Conservation (phyloP, 768 basidiomycete genomes). For the Mycena crocata region DNA sequence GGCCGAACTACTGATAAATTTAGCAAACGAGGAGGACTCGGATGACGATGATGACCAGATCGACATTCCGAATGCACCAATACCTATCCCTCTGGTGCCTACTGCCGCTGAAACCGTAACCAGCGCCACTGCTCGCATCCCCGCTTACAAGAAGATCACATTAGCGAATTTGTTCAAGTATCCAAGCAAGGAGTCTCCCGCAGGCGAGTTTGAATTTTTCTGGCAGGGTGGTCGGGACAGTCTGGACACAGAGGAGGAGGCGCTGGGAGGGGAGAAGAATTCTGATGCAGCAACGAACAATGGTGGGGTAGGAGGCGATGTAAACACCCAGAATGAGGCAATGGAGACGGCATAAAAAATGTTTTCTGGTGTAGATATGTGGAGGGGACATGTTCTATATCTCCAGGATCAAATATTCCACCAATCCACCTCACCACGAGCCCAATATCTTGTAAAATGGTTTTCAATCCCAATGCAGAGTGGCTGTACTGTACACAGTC, state of each 20-base stretch:
- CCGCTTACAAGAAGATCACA: slow-evolving; percentile 7
- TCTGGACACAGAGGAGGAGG: neutral
- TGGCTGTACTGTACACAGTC: neutral
- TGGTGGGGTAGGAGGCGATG: neutral
- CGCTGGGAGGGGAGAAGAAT: neutral
- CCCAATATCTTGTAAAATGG: neutral
- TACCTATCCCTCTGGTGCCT: neutral
- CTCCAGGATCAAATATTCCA: no score
- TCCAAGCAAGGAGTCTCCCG: neutral
- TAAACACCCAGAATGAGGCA: neutral
- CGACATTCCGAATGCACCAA: neutral
- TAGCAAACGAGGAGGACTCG: neutral
- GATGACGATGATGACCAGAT: neutral
- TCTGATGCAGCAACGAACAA: neutral
- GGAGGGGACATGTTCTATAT: no score
- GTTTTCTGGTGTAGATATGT: no score
- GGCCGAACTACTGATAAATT: neutral
- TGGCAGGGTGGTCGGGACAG: neutral
- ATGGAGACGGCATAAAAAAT: no score
- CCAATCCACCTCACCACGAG: neutral
- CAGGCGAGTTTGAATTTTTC: neutral
- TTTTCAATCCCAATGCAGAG: neutral
- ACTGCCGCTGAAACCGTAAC: neutral
- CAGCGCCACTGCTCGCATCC: neutral
- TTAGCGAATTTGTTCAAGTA: neutral